Evolutionary conservation across 306 rosid species (phyloP).

Genomic region (barrel medic (Medicago truncatula)): DNA sequence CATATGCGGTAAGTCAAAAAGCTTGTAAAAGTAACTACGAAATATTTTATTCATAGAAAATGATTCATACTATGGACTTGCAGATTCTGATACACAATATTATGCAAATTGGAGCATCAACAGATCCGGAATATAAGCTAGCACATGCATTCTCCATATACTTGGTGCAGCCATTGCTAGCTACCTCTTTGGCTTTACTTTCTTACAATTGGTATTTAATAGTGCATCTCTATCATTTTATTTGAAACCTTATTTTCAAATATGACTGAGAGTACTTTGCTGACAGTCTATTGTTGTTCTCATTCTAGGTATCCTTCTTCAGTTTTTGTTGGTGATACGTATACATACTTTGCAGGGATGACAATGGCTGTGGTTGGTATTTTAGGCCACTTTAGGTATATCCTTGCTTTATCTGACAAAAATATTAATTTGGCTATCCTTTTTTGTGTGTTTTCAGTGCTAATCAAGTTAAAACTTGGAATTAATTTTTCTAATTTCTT

Average conservation of each 20-base stretch:
- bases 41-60: conserved; percentile 27
- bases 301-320: conserved; percentile 94
- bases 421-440: conserved; percentile 18
- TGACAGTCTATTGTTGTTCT: conserved; percentile 38
- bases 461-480: conserved; percentile 23
- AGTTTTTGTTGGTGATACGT: conserved; percentile 96
- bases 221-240: conserved; percentile 3
- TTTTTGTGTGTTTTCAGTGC: conserved; percentile 7
- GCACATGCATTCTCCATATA: conserved; percentile 87
- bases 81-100: conserved; percentile 81
- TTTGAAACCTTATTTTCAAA: conserved; percentile 30
- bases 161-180: conserved; percentile 79
- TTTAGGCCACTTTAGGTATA: conserved; percentile 92
- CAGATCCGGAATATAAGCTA: conserved; percentile 75
- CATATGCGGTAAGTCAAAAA: conserved; percentile 73
- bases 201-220: conserved; percentile 74
- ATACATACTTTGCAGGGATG: conserved; percentile 98
- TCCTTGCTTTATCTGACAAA: conserved; percentile 23
- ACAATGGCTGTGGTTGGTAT: conserved; percentile 96
- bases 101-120: conserved; percentile 87
- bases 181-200: conserved; percentile 77
- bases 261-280: conserved; percentile 29
- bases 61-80: conserved; percentile 41
- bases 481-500: background rate
- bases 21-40: conserved; percentile 27